A percentile compares a stretch with the other conserved stretches of the same genome.
phyloP scores from a whole-genome alignment of 2,329 filamentous ascomycete species.

The Sphaerostilbella broomeana region DNA sequence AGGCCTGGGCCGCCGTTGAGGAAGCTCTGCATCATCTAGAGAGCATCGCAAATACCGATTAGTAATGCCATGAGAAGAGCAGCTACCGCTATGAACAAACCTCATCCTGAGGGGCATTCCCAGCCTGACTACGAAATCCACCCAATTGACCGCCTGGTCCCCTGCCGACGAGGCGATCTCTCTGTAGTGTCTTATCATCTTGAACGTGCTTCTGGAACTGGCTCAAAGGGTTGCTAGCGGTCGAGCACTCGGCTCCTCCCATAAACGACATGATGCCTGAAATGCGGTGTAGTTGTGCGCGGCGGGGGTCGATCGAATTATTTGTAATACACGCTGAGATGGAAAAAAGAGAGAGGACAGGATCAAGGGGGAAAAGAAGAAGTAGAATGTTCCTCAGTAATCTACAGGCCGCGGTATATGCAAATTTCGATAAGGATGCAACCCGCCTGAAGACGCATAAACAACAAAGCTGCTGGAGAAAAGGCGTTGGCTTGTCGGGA shows the following conservation, averaged over 20 bases:
- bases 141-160: conserved; percentile 65
- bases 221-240: conserved; percentile 88
- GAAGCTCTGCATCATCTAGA: conserved; percentile 87
- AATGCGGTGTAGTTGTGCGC: conserved; percentile 5
- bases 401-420: conserved; percentile 1
- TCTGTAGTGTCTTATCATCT: conserved; percentile 90
- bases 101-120: conserved; percentile 67
- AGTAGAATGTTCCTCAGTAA: too few species aligned
- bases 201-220: conserved; percentile 97
- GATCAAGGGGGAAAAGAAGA: neutral
- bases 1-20: conserved; percentile 67
- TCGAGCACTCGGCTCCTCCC: conserved; percentile 92
- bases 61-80: conserved; percentile 19
- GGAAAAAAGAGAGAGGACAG: neutral
- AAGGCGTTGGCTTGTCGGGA: conserved; percentile 5
- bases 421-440: too few species aligned
- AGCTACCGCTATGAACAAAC: conserved; percentile 32
- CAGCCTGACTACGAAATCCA: conserved; percentile 67
- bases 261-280: conserved; percentile 76
- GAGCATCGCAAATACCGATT: conserved; percentile 17
- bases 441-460: conserved; percentile 4
- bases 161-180: conserved; percentile 76
- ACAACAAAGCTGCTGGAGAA: conserved; percentile 2
- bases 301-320: conserved; percentile 1
- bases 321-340: neutral